Base-by-base conservation (phyloP, 2,329 filamentous ascomycete genomes). In the Colletotrichum sp. region DNA sequence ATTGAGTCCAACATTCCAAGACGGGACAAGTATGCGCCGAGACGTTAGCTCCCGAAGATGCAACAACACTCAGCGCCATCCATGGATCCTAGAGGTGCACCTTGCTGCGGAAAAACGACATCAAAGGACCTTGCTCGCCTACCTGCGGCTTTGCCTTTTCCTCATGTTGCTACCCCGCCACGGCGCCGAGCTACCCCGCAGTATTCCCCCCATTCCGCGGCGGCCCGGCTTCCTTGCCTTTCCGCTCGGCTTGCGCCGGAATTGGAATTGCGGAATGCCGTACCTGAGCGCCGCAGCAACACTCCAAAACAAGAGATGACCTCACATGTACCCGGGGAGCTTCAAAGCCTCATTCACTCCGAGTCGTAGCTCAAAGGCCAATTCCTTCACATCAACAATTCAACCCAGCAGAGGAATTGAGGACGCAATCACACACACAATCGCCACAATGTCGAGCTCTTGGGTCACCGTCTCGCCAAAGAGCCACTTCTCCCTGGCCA, bases 401-500 rank as follows among this genome's bases (percentile, higher is more conserved):
- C 18, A 0, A 28, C 55, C 27, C 28, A n/a, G 13, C 32, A 28
- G 56, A 34, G 30, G n/a, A 32, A 61, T 34, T 64, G n/a, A 32
- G 8, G 32, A 62, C 0, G 0, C 55, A 58, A 6, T 9, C 7
- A 9, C 25, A 58, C n/a, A 55, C 22, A 52, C 60, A 32, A 30
- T 28, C 62, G 68, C 55, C 66, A 32, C 28, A 28, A 74, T 75
- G 70, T 55, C 67, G 9, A 60, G 16, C 43, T 65, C 82, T 48
- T 83, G 82, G 82, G 73, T 83, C 8, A 66, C 79, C 10, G 79
- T 87, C 22, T 77, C 82, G n/a, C 80, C 83, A n/a, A 79, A 82
- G 6, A 83, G 80, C 58, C 84, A 83, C 79, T 96, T 96, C 85
- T 95, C 94, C 10, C 86, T 96, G 67, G 91, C 93, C 80, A 97